Conservation (phyloP, 2,329 filamentous ascomycete genomes). For the Microdochium paspali region DNA sequence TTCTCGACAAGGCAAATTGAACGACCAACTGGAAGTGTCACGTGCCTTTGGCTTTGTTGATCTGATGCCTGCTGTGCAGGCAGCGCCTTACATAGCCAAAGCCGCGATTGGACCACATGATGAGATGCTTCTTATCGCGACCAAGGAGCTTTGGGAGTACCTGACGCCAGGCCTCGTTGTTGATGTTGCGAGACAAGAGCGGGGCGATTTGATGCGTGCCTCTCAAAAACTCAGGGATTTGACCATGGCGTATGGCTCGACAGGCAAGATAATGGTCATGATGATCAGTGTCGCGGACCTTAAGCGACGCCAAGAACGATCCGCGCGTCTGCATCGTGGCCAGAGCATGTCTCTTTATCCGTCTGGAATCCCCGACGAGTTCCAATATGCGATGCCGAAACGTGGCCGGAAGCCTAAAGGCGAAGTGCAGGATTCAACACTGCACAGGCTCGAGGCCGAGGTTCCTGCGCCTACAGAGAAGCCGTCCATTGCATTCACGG, state of each 20-base stretch:
- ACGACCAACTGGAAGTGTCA: conserved; percentile 84
- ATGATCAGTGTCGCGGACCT: conserved; percentile 89
- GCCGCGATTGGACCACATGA: conserved; percentile 77
- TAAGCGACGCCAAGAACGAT: conserved; percentile 70
- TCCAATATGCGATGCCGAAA: conserved; percentile 42
- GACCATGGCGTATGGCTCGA: conserved; percentile 90
- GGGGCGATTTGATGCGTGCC: conserved; percentile 85
- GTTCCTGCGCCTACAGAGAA: conserved; percentile 87
- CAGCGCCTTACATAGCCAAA: conserved; percentile 74
- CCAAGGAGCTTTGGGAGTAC: conserved; percentile 91
- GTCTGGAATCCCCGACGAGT: conserved; percentile 62
- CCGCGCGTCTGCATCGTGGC: conserved; percentile 56
- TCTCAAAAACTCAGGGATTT: conserved; percentile 91
- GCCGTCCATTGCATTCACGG: conserved; percentile 90
- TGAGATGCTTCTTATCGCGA: conserved; percentile 87
- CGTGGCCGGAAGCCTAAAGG: conserved; percentile 55
- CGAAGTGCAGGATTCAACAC: conserved; percentile 71
- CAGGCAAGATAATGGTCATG: conserved; percentile 98
- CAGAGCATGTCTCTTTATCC: conserved; percentile 81
- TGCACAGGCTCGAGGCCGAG: conserved; percentile 80
- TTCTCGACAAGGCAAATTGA: conserved; percentile 85
- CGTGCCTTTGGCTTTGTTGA: conserved; percentile 92
- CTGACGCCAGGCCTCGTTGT: conserved; percentile 83
- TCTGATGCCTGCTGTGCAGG: conserved; percentile 85
- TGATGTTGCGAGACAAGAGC: conserved; percentile 80